Evolutionary conservation across 495 filamentous ascomycete genomes (phyloP), one percentile per base, ranked within the genome.

Genomic region (Neurospora sp.): DNA sequence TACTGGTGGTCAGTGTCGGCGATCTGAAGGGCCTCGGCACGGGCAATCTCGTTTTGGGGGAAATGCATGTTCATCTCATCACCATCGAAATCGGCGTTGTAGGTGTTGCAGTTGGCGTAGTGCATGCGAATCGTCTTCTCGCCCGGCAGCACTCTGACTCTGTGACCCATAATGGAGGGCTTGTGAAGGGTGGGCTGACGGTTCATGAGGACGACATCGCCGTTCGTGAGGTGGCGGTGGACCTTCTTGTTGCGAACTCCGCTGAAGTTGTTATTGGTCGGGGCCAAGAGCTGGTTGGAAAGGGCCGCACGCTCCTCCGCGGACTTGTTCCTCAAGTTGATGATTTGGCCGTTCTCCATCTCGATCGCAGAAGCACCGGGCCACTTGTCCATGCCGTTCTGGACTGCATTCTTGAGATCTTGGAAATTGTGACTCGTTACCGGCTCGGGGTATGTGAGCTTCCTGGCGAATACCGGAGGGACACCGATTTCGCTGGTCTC

Each of bases 51-150:
- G 76, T 96, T 98, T 76, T 99, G 96, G 11, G 96, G 96, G 79
- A 99, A 97, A 81, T 99, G 96, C 96, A 99, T 97, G 81, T 99
- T 99, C 96, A 99, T 99, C 83, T 99, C 96, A 77, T 99, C 96
- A 80, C 96, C 96, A 80, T 99, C 96, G 82, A 98, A 99, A 88
- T 99, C 96, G n/a, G 96, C 96, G 76, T 99, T 99, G 87, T 99
- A 99, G 12, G 96, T 97, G 79, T 98, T 98, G 82, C 96, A 98
- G 81, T 99, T 99, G 72, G 96, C 95, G 82, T 99, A 99, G 84
- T 98, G 96, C 95, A 99, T 98, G 72, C 96, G 94, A 79, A 99
- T 94, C 0, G 95, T 97, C 82, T 95, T 94, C 80, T 99, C 96
- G 11, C 93, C 94, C 0, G 93, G 92, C 16, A 99, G 85, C 2